Evolutionary conservation across 495 filamentous ascomycete genomes (phyloP).

Genomic region (Neurospora sp.): DNA sequence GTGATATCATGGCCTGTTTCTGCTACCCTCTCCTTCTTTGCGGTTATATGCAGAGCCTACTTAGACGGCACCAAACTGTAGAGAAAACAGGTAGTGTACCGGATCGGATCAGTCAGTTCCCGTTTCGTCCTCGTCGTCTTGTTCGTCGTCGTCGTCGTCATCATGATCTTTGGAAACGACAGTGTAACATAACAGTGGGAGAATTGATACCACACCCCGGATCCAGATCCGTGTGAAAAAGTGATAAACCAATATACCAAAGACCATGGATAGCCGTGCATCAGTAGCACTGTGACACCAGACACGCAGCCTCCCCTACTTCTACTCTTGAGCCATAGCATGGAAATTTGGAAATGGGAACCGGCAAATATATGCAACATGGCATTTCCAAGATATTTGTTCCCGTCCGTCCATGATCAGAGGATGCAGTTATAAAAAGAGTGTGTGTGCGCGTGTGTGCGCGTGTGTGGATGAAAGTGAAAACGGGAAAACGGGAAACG

Average conservation of each 20-base stretch:
- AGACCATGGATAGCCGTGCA: neutral
- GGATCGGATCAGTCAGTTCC: neutral
- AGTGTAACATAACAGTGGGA: neutral
- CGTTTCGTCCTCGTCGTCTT: neutral
- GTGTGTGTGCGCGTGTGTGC: neutral
- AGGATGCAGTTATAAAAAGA: no score
- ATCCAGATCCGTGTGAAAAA: neutral
- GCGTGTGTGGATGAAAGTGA: no score
- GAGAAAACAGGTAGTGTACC: neutral
- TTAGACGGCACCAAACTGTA: neutral
- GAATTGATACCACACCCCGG: neutral
- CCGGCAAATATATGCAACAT: neutral
- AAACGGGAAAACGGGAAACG: neutral
- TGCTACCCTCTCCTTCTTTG: neutral
- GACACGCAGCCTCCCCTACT: neutral
- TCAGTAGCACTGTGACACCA: neutral
- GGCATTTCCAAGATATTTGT: neutral
- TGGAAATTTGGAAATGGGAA: neutral
- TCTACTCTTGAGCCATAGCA: neutral
- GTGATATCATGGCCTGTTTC: neutral
- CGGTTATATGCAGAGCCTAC: neutral
- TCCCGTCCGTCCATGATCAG: neutral
- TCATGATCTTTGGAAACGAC: neutral
- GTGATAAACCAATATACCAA: neutral
- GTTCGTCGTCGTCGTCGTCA: neutral